Base-by-base conservation (phyloP, 148 eudicot species). In the Rhododendron simsii region DNA sequence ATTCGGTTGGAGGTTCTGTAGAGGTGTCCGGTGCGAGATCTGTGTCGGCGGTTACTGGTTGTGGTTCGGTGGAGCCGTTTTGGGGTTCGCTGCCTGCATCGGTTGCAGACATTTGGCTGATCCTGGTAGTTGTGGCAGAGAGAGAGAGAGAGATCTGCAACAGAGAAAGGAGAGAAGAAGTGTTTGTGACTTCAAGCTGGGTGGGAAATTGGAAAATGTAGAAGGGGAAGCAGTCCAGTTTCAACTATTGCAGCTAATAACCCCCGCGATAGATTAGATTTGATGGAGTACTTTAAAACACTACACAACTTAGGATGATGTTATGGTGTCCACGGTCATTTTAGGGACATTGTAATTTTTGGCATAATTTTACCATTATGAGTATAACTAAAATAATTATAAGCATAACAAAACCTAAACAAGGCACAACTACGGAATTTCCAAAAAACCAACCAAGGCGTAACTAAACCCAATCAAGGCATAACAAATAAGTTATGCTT, bases 21-120 rank as follows among this genome's bases (percentile, higher is more conserved):
- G 30, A 65, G 4, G 85, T 83, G 12, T 86, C 30, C 1, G 76
- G 39, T 21, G 21, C 76, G 26, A 37, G 85, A 90, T 90, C 87
- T 44, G 84, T 63, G 39, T 57, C 85, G 41, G 20, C 76, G 18
- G 61, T 39, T 74, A 81, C 85, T 12, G 87, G 87, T 45, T 73
- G 84, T 14, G 88, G 84, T 78, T 91, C 81, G 78, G 77, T 5
- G 26, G 85, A 9, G 78, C 83, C 87, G 73, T 84, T 84, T 81
- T 81, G 89, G 37, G 82, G 77, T 81, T 93, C 90, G 65, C 90
- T 57, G 47, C 84, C 90, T 77, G 89, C 84, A 81, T 79, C 61
- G 59, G 76, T 78, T 39, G 89, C 61, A 78, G 92, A 86, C 87
- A 85, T 87, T 30, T 50, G 80, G 2, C 33, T 71, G 41, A 2